Conservation (phyloP, 2,329 filamentous ascomycete species). For the Fusarium austroafricanum region DNA sequence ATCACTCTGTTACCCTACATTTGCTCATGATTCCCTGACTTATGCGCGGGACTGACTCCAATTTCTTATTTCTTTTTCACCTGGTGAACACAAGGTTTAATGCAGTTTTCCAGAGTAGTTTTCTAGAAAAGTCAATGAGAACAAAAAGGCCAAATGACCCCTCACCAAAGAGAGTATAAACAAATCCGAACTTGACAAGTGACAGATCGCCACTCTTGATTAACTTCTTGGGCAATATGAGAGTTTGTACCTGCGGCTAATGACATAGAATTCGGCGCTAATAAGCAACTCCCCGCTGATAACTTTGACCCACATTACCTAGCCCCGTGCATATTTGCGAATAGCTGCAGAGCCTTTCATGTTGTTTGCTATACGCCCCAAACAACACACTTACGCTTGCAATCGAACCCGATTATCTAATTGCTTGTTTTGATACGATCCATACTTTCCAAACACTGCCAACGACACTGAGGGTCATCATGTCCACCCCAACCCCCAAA, state of each 20-base stretch:
- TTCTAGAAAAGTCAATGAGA: not conserved
- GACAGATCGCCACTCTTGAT: constrained; percentile 6
- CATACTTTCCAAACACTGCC: not conserved
- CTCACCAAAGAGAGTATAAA: not conserved
- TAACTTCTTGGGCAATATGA: not conserved
- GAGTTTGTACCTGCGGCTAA: constrained; percentile 24
- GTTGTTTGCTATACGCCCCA: not conserved
- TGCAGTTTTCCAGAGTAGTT: no score
- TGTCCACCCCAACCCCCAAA: constrained; percentile 44
- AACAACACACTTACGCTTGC: not conserved
- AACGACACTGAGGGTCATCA: constrained; percentile 15
- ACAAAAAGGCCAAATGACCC: not conserved
- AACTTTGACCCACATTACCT: constrained; percentile 23
- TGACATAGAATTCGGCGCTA: constrained; percentile 31
- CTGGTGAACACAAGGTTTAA: no score
- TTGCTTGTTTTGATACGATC: no score
- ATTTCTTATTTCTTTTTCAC: not conserved
- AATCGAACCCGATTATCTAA: not conserved
- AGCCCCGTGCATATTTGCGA: constrained; percentile 14
- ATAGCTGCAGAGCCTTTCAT: constrained; percentile 21
- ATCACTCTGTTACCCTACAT: no score
- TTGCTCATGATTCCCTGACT: not conserved
- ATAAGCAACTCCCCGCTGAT: constrained; percentile 30
- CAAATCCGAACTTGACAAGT: not conserved
- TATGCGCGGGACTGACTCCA: not conserved